These are phyloP conservation scores for Senecio squalidus DNA, from an alignment of 140 eudicot species.

Conservation along the genomic window DNA sequence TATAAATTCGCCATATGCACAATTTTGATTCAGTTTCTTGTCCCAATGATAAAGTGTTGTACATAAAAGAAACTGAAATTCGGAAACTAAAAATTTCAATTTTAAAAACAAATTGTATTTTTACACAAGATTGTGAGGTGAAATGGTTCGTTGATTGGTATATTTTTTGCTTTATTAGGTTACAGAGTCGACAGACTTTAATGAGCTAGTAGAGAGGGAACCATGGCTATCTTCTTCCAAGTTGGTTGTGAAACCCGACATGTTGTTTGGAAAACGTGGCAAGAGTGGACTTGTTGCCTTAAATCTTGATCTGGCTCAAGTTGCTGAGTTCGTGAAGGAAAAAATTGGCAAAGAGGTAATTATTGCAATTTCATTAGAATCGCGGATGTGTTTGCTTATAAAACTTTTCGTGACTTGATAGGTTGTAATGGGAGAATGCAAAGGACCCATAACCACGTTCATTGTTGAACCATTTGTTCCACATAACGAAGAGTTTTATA, in stretches of 20 bases:
- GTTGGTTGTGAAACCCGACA: slow-evolving; percentile 86
- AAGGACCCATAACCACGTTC: slow-evolving; percentile 83
- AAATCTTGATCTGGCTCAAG: slow-evolving; percentile 71
- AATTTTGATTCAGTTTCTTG: background rate
- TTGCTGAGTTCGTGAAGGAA: slow-evolving; percentile 70
- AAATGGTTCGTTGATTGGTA: background rate
- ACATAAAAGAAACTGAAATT: background rate
- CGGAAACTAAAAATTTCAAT: background rate
- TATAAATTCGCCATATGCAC: too few species aligned
- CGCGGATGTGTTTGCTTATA: background rate
- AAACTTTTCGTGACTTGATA: slow-evolving; percentile 10
- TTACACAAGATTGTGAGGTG: background rate
- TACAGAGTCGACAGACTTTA: slow-evolving; percentile 37
- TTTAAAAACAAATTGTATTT: too few species aligned
- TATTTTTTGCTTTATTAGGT: background rate
- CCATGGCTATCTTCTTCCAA: slow-evolving; percentile 82
- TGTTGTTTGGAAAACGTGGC: slow-evolving; percentile 90
- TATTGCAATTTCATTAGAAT: background rate
- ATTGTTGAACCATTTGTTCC: slow-evolving; percentile 88
- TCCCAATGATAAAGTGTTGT: background rate
- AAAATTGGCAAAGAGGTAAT: slow-evolving; percentile 75
- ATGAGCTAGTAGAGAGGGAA: slow-evolving; percentile 58
- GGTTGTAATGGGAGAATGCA: slow-evolving; percentile 93
- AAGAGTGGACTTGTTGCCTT: slow-evolving; percentile 89
- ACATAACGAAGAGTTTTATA: slow-evolving; percentile 80